These are phyloP conservation scores for Gomphus bonarii DNA, from an alignment of 1,284 basidiomycete species.

Conservation along the genomic window DNA sequence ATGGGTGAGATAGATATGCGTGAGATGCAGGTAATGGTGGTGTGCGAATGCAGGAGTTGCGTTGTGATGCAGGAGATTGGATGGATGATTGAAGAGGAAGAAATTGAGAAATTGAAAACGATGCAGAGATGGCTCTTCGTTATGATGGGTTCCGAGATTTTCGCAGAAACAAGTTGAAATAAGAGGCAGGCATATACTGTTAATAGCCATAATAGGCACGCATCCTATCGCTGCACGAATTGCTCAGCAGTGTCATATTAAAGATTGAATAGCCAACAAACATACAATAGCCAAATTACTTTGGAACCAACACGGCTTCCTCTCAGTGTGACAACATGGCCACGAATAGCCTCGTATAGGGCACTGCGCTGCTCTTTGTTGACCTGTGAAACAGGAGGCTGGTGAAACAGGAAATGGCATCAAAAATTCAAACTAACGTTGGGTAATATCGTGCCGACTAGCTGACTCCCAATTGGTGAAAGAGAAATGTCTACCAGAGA, in stretches of 20 bases:
- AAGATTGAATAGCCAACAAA: slow-evolving; percentile 14
- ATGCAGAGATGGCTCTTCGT: neutral
- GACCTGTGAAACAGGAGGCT: slow-evolving; percentile 33
- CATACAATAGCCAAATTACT: slow-evolving; percentile 81
- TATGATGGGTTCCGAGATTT: slow-evolving; percentile 3
- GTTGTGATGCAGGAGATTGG: slow-evolving; percentile 1
- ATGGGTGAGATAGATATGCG: slow-evolving; percentile 5
- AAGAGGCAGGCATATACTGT: slow-evolving; percentile 4
- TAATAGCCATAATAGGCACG: slow-evolving; percentile 39
- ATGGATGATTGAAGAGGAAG: neutral
- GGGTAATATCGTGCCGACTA: slow-evolving; percentile 69
- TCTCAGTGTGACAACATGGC: slow-evolving; percentile 74
- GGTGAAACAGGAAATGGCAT: neutral
- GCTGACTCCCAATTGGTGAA: slow-evolving; percentile 71
- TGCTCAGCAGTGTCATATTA: neutral
- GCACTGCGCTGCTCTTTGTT: slow-evolving; percentile 71
- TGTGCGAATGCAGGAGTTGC: slow-evolving; percentile 7
- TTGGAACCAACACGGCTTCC: slow-evolving; percentile 81
- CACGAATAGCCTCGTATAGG: slow-evolving; percentile 72
- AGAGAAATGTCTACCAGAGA: slow-evolving; percentile 76
- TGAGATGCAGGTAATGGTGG: slow-evolving; percentile 6
- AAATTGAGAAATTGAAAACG: slow-evolving; percentile 1
- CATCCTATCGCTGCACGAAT: slow-evolving; percentile 36
- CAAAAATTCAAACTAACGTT: slow-evolving; percentile 34
- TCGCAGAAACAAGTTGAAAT: neutral